A percentile compares a stretch with the other conserved stretches of the same genome.
Evolutionary conservation across 2,329 filamentous ascomycete species (phyloP).

Genomic region (Curvularia lunata): DNA sequence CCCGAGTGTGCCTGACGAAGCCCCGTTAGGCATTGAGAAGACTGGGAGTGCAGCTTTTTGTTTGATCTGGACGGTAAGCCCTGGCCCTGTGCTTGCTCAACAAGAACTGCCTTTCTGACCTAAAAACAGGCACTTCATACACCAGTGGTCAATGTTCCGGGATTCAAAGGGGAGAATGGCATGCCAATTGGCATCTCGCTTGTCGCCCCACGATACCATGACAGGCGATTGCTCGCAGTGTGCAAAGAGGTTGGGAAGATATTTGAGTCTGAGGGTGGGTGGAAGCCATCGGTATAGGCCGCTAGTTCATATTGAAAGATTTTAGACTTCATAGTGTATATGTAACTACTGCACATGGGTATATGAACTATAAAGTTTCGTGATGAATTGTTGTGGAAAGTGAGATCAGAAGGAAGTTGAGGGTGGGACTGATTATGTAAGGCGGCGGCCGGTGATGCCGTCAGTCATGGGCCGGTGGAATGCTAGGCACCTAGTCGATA

Average conservation of each 20-base stretch:
- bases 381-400: neutral
- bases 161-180: conserved; percentile 62
- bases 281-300: conserved; percentile 21
- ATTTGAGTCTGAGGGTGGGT: conserved; percentile 42
- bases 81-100: fast-evolving
- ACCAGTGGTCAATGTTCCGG: conserved; percentile 69
- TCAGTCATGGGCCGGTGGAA: neutral
- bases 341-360: neutral
- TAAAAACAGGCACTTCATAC: conserved; percentile 56
- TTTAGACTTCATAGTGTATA: neutral
- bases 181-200: conserved; percentile 67
- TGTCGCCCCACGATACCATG: conserved; percentile 50
- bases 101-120: conserved; percentile 1
- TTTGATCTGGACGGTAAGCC: conserved; percentile 58
- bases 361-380: neutral
- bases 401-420: neutral
- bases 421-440: neutral
- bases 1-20: conserved; percentile 66
- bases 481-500: neutral
- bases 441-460: neutral
- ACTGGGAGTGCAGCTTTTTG: conserved; percentile 64
- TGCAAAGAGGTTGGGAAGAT: conserved; percentile 36
- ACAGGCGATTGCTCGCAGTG: conserved; percentile 40
- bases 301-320: neutral
- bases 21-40: conserved; percentile 59